phyloP scores from a whole-genome alignment of 495 filamentous ascomycete species.

The Daldinia grandis region DNA sequence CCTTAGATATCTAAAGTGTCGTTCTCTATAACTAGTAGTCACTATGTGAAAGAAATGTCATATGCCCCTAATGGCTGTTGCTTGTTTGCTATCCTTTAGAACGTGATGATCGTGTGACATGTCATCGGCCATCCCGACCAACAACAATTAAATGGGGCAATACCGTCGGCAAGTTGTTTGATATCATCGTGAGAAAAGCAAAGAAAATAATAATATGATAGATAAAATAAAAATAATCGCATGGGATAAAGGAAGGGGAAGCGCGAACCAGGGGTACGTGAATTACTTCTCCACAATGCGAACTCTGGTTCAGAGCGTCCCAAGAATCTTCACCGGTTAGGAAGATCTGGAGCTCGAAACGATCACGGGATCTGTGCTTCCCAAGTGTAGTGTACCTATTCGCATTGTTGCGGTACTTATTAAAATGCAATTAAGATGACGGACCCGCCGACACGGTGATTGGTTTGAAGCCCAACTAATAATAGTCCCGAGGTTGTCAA shows the following conservation, averaged over 20 bases:
- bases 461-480: conserved; percentile 9
- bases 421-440: conserved; percentile 10
- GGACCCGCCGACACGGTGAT: conserved; percentile 4
- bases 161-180: background rate
- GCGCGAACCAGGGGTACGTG: background rate
- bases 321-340: conserved; percentile 23
- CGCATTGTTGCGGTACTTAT: background rate
- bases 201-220: conserved; percentile 8
- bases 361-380: conserved; percentile 29
- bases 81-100: background rate
- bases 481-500: conserved; percentile 26
- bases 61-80: background rate
- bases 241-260: conserved; percentile 1
- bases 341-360: conserved; percentile 30
- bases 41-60: background rate
- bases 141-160: conserved; percentile 11
- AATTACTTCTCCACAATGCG: conserved; percentile 31
- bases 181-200: background rate
- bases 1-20: background rate
- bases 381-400: too few species aligned
- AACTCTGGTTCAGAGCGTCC: conserved; percentile 28
- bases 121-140: conserved; percentile 13
- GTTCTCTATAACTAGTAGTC: background rate
- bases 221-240: conserved; percentile 22
- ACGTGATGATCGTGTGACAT: conserved; percentile 21